phyloP scores from a whole-genome alignment of 2,329 filamentous ascomycete species.

The Boeremia exigua region DNA sequence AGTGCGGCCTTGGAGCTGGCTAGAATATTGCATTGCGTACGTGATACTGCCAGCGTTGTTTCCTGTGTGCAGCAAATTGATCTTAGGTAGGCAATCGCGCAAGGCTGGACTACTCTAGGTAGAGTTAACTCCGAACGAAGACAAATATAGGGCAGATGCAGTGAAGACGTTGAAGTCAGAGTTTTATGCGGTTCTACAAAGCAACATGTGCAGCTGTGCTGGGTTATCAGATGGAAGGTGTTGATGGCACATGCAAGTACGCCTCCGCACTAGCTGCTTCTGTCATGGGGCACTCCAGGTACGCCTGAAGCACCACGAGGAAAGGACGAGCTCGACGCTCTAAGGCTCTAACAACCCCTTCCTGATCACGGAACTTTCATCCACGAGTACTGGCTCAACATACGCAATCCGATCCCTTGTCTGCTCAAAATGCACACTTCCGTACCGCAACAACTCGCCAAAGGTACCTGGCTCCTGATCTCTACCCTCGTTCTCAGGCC shows the following conservation, averaged over 20 bases:
- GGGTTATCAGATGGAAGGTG: too few relatives aligned
- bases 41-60: too few relatives aligned
- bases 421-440: conserved; percentile 46
- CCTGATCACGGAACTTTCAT: conserved; percentile 19
- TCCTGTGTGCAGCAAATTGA: too few relatives aligned
- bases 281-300: too few relatives aligned
- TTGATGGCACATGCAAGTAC: too few relatives aligned
- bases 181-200: too few relatives aligned
- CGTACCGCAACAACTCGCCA: conserved; percentile 47
- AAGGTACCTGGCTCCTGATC: conserved; percentile 44
- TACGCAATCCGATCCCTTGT: conserved; percentile 37
- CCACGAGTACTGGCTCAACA: conserved; percentile 23
- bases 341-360: conserved; percentile 17
- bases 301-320: too few relatives aligned
- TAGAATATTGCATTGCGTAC: neutral
- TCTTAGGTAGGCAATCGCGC: neutral
- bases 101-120: neutral
- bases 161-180: too few relatives aligned
- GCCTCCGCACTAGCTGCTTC: too few relatives aligned
- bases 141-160: neutral
- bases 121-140: neutral
- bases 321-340: neutral
- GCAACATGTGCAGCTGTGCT: too few relatives aligned
- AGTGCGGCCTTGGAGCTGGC: neutral
- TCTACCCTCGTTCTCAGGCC: conserved; percentile 40